Conservation (phyloP, 495 filamentous ascomycete species). For the Hypoxylon perforatum region DNA sequence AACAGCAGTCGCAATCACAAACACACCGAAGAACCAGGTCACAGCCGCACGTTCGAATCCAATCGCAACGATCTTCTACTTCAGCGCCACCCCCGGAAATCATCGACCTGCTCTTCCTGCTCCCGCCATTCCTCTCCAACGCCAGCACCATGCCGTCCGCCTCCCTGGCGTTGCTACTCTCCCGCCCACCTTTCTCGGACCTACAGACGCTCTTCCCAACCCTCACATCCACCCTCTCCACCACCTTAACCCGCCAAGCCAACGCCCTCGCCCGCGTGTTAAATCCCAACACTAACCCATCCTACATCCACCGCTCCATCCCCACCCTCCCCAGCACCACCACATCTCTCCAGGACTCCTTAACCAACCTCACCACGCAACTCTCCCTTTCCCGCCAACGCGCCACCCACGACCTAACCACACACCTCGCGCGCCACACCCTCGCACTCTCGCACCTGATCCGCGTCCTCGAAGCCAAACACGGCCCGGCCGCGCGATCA, state of each 20-base stretch:
- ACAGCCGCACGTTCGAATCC: slow-evolving; percentile 25
- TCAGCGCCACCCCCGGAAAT: slow-evolving; percentile 45
- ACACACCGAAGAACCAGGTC: slow-evolving; percentile 42
- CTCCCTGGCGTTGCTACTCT: slow-evolving; percentile 49
- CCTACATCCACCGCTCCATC: slow-evolving; percentile 61
- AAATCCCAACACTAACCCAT: slow-evolving; percentile 62
- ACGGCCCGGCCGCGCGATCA: slow-evolving; percentile 72
- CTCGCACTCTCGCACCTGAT: slow-evolving; percentile 48
- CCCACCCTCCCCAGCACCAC: slow-evolving; percentile 50
- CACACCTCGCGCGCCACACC: slow-evolving; percentile 46
- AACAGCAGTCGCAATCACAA: slow-evolving; percentile 46
- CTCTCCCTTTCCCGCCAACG: slow-evolving; percentile 50
- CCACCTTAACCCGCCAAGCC: slow-evolving; percentile 51
- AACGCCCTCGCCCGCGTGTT: slow-evolving; percentile 56
- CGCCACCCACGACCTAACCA: slow-evolving; percentile 41
- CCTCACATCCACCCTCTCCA: slow-evolving; percentile 54
- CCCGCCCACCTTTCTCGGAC: slow-evolving; percentile 53
- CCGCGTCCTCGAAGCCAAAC: slow-evolving; percentile 62
- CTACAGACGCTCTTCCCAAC: slow-evolving; percentile 54
- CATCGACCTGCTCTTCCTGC: slow-evolving; percentile 56
- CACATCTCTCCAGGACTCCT: slow-evolving; percentile 33
- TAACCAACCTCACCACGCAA: slow-evolving; percentile 33
- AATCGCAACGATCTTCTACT: slow-evolving; percentile 26
- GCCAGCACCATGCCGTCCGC: slow-evolving; percentile 32
- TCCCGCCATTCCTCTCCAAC: slow-evolving; percentile 52